Percentiles rank a stretch among this genome's conserved stretches.
phyloP scores from a whole-genome alignment of 2,329 filamentous ascomycete species.

The Cytospora chrysosperma region DNA sequence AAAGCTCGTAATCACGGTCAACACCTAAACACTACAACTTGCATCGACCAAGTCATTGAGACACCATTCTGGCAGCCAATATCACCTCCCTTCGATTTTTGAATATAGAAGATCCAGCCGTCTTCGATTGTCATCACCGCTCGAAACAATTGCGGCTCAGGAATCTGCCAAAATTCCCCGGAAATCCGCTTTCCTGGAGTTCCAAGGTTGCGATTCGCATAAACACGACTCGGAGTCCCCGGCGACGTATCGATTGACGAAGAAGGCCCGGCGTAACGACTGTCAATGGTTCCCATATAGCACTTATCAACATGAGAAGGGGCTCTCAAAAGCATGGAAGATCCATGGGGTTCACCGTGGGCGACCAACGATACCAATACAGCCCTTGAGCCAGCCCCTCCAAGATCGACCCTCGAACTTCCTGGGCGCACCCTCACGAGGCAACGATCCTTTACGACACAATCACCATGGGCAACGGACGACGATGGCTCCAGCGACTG shows the following conservation, averaged over 20 bases:
- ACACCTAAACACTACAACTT: too few relatives aligned
- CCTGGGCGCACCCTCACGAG: conserved; percentile 34
- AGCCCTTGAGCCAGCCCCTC: conserved; percentile 41
- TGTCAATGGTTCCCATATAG: conserved; percentile 20
- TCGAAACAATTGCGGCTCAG: background rate
- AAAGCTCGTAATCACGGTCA: background rate
- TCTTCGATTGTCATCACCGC: too few relatives aligned
- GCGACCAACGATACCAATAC: conserved; percentile 35
- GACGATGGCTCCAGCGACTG: conserved; percentile 41
- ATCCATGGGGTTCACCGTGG: conserved; percentile 65
- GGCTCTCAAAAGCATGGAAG: conserved; percentile 51
- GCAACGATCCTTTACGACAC: conserved; percentile 29
- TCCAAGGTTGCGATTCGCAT: conserved; percentile 10
- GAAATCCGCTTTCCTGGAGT: background rate
- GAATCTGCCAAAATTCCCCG: background rate
- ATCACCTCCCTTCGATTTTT: conserved; percentile 1
- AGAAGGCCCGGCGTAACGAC: conserved; percentile 18
- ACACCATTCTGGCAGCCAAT: conserved; percentile 9
- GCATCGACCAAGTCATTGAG: conserved; percentile 2
- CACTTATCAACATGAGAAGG: conserved; percentile 25
- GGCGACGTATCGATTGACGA: conserved; percentile 6
- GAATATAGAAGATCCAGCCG: background rate
- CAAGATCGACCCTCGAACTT: conserved; percentile 37
- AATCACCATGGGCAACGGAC: conserved; percentile 44
- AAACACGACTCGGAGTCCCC: background rate